phyloP scores from a whole-genome alignment of 2,329 filamentous ascomycete genomes.

The Beauveria pseudobassiana region DNA sequence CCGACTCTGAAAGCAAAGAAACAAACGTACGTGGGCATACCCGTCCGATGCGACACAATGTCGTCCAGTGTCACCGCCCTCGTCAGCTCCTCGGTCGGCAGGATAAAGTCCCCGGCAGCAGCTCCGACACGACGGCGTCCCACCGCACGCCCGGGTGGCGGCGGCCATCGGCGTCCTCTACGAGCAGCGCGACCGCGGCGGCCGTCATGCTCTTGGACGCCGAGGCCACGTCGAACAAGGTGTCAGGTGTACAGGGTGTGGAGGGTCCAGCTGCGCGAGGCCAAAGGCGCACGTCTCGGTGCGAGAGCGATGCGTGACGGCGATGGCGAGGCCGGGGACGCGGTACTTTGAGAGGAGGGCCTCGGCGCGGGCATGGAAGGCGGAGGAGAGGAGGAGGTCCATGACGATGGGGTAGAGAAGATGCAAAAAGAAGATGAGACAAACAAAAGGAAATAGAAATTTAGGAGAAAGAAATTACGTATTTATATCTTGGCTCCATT shows the following conservation, averaged over 20 bases:
- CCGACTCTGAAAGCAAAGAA: neutral
- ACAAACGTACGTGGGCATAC: conserved; percentile 17
- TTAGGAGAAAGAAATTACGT: too few relatives aligned
- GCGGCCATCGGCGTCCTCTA: conserved; percentile 15
- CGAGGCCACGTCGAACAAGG: conserved; percentile 22
- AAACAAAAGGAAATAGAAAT: too few relatives aligned
- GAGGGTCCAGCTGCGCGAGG: conserved; percentile 15
- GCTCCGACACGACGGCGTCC: conserved; percentile 17
- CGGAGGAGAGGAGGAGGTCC: conserved; percentile 6
- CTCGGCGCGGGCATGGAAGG: conserved; percentile 6
- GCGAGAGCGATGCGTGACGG: conserved; percentile 5
- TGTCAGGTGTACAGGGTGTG: conserved; percentile 17
- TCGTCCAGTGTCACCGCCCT: conserved; percentile 19
- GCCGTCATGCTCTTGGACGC: conserved; percentile 22
- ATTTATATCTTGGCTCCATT: too few relatives aligned
- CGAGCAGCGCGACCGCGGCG: conserved; percentile 19
- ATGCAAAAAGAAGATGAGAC: too few relatives aligned
- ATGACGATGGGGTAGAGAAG: neutral
- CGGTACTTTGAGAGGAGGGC: conserved; percentile 13
- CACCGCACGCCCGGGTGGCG: conserved; percentile 18
- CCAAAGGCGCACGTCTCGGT: conserved; percentile 19
- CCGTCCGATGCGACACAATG: conserved; percentile 19
- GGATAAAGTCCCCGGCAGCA: conserved; percentile 22
- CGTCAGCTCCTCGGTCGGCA: conserved; percentile 16
- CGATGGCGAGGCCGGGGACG: conserved; percentile 20